phyloP scores from a whole-genome alignment of 257 asterid species.

The Jaltomata sinuosa region DNA sequence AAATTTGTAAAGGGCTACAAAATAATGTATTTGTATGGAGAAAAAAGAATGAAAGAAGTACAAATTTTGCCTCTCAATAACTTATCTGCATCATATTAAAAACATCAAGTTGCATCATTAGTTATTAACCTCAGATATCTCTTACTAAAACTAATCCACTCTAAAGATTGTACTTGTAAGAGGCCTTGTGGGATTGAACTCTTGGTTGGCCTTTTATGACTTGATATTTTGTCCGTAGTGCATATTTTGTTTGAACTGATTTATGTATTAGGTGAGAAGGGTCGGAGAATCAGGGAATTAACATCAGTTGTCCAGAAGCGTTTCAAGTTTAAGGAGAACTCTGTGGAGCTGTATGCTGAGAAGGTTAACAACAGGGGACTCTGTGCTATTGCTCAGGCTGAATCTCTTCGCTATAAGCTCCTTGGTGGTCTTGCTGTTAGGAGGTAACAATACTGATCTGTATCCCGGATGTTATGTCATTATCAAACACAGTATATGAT shows the following conservation, averaged over 20 bases:
- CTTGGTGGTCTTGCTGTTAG: constrained; percentile 52
- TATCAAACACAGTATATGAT: neutral
- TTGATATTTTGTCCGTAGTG: neutral
- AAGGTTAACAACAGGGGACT: constrained; percentile 49
- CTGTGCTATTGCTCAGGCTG: constrained; percentile 52
- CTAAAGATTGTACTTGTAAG: neutral
- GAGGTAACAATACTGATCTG: constrained; percentile 16
- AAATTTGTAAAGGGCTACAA: neutral
- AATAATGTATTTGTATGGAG: neutral
- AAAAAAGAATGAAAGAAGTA: neutral
- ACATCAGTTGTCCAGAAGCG: constrained; percentile 60
- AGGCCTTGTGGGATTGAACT: neutral
- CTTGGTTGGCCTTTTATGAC: neutral
- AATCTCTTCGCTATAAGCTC: constrained; percentile 52
- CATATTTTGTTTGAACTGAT: neutral
- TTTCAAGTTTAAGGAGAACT: constrained; percentile 54
- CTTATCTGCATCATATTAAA: too few species aligned
- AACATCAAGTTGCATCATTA: neutral
- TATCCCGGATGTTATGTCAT: neutral
- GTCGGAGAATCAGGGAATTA: constrained; percentile 59
- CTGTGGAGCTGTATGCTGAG: constrained; percentile 31
- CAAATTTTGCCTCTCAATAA: neutral
- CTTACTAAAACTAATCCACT: neutral
- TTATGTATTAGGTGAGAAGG: constrained; percentile 42
- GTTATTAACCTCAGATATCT: neutral